These are phyloP conservation scores for Jaltomata sinuosa DNA, from an alignment of 257 asterid genomes.

Conservation along the genomic window DNA sequence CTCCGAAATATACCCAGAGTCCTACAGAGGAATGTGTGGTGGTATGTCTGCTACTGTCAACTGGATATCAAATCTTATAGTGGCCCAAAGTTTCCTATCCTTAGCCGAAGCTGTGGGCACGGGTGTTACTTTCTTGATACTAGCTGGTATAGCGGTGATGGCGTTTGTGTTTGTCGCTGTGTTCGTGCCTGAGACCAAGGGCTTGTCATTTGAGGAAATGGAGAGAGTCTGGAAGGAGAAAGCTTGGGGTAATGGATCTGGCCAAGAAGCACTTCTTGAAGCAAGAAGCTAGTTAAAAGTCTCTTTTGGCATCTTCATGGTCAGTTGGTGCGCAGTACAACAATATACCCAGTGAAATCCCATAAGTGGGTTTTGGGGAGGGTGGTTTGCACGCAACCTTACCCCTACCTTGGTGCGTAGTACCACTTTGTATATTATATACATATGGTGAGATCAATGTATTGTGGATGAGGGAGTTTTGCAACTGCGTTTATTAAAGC, in stretches of 20 bases:
- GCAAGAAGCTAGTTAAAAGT: neutral
- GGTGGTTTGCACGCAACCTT: neutral
- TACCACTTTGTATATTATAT: neutral
- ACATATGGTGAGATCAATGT: neutral
- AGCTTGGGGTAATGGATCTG: slow-evolving; percentile 34
- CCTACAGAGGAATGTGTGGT: slow-evolving; percentile 76
- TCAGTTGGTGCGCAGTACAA: neutral
- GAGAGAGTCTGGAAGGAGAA: slow-evolving; percentile 75
- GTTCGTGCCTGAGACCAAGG: slow-evolving; percentile 87
- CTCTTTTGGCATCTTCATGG: neutral
- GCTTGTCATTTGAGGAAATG: slow-evolving; percentile 76
- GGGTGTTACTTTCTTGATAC: slow-evolving; percentile 63
- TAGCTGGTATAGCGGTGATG: slow-evolving; percentile 54
- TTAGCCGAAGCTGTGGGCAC: slow-evolving; percentile 53
- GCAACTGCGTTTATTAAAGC: slow-evolving; percentile 1
- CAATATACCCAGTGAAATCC: neutral
- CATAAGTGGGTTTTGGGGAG: neutral
- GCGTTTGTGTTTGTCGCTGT: slow-evolving; percentile 57
- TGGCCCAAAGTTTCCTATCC: slow-evolving; percentile 74
- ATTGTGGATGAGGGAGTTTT: neutral
- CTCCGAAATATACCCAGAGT: slow-evolving; percentile 84
- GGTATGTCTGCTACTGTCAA: slow-evolving; percentile 97
- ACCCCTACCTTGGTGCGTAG: neutral
- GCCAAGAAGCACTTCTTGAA: slow-evolving; percentile 38
- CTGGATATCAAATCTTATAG: slow-evolving; percentile 82